Percentiles rank a stretch among this genome's conserved stretches.
phyloP scores from a whole-genome alignment of 228 moss, liverwort and hornwort species.

The Sphagnum magellanicum region DNA sequence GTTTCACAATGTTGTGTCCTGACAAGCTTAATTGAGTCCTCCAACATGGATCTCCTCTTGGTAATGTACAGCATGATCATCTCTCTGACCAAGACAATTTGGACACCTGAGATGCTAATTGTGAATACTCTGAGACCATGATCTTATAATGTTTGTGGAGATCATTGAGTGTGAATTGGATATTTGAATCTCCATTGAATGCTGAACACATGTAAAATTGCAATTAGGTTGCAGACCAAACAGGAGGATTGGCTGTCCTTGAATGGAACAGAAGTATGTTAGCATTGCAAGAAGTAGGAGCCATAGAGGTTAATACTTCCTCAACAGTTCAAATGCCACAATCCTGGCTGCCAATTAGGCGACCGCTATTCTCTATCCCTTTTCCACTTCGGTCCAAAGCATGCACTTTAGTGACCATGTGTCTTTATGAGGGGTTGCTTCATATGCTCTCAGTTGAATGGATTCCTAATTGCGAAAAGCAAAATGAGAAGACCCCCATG shows the following conservation, averaged over 20 bases:
- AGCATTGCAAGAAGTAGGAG: conserved; percentile 29
- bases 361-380: conserved; percentile 36
- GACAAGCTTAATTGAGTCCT: conserved; percentile 16
- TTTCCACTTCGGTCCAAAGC: conserved; percentile 44
- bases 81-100: not conserved
- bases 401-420: conserved; percentile 37
- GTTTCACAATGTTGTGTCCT: conserved; percentile 38
- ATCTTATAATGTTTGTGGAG: not conserved
- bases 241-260: conserved; percentile 37
- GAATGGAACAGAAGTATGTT: conserved; percentile 32
- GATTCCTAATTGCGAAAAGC: conserved; percentile 15
- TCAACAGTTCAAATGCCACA: conserved; percentile 18
- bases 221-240: conserved; percentile 42
- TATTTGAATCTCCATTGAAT: not conserved
- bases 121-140: not conserved
- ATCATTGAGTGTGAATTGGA: not conserved
- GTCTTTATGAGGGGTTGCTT: conserved; percentile 32
- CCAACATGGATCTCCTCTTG: not conserved
- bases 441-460: conserved; percentile 39
- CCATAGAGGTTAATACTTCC: conserved; percentile 17
- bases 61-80: not conserved
- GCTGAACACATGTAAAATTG: not conserved
- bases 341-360: conserved; percentile 10
- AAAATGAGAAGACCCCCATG: conserved; percentile 6
- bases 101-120: not conserved